These are phyloP conservation scores for Fraxinus americana DNA, from an alignment of 257 asterid genomes.

Conservation along the genomic window DNA sequence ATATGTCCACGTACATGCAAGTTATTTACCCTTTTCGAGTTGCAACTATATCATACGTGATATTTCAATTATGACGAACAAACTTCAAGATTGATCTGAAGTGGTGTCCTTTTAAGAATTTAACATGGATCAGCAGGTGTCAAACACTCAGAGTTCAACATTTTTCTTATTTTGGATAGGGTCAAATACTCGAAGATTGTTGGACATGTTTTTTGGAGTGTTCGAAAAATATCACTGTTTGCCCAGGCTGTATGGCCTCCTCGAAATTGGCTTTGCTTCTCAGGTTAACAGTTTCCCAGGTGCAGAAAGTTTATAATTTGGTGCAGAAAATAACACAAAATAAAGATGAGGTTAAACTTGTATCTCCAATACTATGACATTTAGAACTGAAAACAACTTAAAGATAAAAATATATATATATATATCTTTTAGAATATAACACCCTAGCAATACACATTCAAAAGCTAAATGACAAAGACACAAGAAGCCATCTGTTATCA, in stretches of 20 bases:
- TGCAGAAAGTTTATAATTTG: not conserved
- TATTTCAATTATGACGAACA: not conserved
- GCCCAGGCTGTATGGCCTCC: not conserved
- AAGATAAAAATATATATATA: not conserved
- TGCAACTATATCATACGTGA: not conserved
- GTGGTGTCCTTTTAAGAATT: not conserved
- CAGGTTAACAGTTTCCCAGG: not conserved
- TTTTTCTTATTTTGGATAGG: not conserved
- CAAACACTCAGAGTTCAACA: not conserved
- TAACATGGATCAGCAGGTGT: not conserved
- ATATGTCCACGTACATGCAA: not conserved
- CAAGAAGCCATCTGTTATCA: not conserved
- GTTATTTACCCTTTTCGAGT: not conserved
- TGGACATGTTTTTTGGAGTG: not conserved
- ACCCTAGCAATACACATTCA: constrained; percentile 2
- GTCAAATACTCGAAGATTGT: not conserved
- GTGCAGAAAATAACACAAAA: not conserved
- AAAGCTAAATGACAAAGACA: constrained; percentile 7
- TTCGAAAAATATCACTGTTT: not conserved
- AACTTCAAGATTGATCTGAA: not conserved
- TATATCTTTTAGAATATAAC: not conserved
- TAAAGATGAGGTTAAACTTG: not conserved
- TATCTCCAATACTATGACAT: not conserved
- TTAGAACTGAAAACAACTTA: constrained; percentile 2
- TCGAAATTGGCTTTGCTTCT: not conserved